Percentiles rank a stretch among this genome's conserved stretches.
Evolutionary conservation across 2,329 filamentous ascomycete genomes (phyloP).

Genomic region (Venturia pyrina): DNA sequence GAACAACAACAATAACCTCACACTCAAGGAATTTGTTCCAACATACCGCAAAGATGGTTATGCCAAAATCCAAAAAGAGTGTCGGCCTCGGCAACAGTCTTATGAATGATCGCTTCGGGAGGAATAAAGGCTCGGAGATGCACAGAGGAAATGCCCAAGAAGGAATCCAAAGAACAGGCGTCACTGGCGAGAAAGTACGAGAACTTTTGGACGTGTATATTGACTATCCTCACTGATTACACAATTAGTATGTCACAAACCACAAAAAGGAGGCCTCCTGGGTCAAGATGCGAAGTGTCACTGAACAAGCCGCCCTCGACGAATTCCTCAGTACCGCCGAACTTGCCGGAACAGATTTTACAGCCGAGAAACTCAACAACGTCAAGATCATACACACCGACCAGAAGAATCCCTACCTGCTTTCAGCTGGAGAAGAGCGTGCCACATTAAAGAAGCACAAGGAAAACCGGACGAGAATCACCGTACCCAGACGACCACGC

Average conservation of each 20-base stretch:
- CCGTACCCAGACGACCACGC: slow-evolving; percentile 77
- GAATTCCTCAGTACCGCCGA: slow-evolving; percentile 95
- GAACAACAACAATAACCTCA: background rate
- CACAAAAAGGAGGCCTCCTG: slow-evolving; percentile 83
- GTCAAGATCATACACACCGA: slow-evolving; percentile 97
- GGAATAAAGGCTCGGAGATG: slow-evolving; percentile 75
- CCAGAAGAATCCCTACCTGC: slow-evolving; percentile 87
- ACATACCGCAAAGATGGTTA: slow-evolving; percentile 43
- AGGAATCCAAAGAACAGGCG: slow-evolving; percentile 61
- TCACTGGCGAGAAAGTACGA: slow-evolving; percentile 63
- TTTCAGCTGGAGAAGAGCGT: slow-evolving; percentile 77
- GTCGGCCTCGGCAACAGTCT: slow-evolving; percentile 93
- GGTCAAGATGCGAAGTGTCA: slow-evolving; percentile 99
- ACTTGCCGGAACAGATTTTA: slow-evolving; percentile 96
- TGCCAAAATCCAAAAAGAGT: slow-evolving; percentile 88
- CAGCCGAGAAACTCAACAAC: slow-evolving; percentile 97
- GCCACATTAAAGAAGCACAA: slow-evolving; percentile 70
- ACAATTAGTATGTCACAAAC: slow-evolving; percentile 71
- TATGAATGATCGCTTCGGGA: slow-evolving; percentile 98
- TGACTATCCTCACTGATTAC: slow-evolving; percentile 2
- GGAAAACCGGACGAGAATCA: slow-evolving; percentile 67
- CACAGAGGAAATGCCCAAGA: slow-evolving; percentile 54
- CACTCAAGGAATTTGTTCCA: background rate
- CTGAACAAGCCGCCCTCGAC: slow-evolving; percentile 90
- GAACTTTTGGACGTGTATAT: slow-evolving; percentile 1